A percentile compares a stretch with the other conserved stretches of the same genome.
Conservation (phyloP, 2,329 filamentous ascomycete species). For the Xylaria hypoxylon region DNA sequence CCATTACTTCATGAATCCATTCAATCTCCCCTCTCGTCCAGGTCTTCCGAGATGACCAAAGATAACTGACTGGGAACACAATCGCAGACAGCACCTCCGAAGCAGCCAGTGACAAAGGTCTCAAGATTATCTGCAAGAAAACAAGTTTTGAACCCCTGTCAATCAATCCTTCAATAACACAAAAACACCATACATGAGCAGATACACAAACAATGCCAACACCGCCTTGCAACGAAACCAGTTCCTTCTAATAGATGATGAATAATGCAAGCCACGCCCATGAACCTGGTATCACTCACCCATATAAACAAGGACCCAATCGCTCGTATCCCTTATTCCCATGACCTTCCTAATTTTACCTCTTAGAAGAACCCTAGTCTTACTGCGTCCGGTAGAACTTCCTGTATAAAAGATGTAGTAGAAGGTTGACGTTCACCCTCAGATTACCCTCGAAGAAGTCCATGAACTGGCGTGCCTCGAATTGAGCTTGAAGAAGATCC, state of each 20-base stretch:
- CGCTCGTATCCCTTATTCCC: constrained; percentile 26
- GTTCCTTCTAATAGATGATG: constrained; percentile 35
- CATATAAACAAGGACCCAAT: constrained; percentile 31
- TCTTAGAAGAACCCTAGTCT: constrained; percentile 36
- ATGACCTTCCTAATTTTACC: background rate
- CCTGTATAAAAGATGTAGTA: constrained; percentile 97
- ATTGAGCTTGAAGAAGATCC: constrained; percentile 94
- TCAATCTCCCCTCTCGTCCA: constrained; percentile 29
- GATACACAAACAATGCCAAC: constrained; percentile 26
- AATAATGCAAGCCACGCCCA: constrained; percentile 40
- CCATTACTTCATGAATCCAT: constrained; percentile 44
- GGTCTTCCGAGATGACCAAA: constrained; percentile 17
- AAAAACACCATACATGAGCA: constrained; percentile 29
- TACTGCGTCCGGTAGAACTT: constrained; percentile 90
- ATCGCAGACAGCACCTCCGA: background rate
- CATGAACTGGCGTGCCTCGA: constrained; percentile 96
- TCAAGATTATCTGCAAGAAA: background rate
- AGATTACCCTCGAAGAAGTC: constrained; percentile 88
- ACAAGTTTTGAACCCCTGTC: constrained; percentile 14
- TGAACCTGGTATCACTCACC: constrained; percentile 37
- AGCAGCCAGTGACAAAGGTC: background rate
- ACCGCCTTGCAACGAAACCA: constrained; percentile 40
- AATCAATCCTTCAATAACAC: constrained; percentile 16
- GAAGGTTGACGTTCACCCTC: constrained; percentile 93
- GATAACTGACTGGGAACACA: background rate